Evolutionary conservation across 1,284 basidiomycete genomes (phyloP).

Genomic region (Pseudozyma thailandica): DNA sequence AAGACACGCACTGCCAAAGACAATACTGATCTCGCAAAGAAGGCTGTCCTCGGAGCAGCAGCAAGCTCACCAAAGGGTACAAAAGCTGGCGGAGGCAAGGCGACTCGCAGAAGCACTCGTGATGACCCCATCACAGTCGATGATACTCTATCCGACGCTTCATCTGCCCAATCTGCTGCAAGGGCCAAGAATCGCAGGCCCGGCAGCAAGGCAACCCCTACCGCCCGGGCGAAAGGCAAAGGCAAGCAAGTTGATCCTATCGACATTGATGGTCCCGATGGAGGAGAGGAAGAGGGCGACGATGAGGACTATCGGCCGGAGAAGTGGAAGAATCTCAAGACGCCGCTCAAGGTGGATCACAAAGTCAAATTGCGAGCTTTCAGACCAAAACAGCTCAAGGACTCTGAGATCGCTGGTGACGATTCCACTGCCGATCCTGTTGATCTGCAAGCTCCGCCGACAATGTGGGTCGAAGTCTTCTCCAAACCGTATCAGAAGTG

Average conservation of each 20-base stretch:
- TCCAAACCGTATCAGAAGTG: constrained; percentile 89
- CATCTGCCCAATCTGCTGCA: constrained; percentile 5
- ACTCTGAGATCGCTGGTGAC: constrained; percentile 45
- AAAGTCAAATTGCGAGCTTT: constrained; percentile 48
- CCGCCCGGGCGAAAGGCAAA: constrained; percentile 32
- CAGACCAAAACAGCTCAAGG: constrained; percentile 50
- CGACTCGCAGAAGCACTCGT: constrained; percentile 12
- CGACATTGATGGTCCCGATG: background rate
- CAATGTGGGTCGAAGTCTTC: constrained; percentile 98
- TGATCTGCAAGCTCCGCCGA: constrained; percentile 75
- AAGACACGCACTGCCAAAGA: constrained; percentile 4
- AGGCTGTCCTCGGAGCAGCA: constrained; percentile 22
- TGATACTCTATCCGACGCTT: constrained; percentile 26
- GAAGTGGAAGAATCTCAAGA: constrained; percentile 47
- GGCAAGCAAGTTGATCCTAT: constrained; percentile 16
- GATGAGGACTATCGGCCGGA: constrained; percentile 51
- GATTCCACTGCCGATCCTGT: constrained; percentile 64
- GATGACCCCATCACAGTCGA: constrained; percentile 21
- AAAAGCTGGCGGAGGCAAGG: background rate
- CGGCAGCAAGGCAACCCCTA: constrained; percentile 1
- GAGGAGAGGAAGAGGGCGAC: constrained; percentile 5
- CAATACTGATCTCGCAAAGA: constrained; percentile 23
- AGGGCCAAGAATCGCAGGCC: background rate
- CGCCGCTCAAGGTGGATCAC: constrained; percentile 50
- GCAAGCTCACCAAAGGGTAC: constrained; percentile 13